A percentile compares a stretch with the other conserved stretches of the same genome.
phyloP scores from a whole-genome alignment of 116 monocot genomes.

The Phalaenopsis hybrid region DNA sequence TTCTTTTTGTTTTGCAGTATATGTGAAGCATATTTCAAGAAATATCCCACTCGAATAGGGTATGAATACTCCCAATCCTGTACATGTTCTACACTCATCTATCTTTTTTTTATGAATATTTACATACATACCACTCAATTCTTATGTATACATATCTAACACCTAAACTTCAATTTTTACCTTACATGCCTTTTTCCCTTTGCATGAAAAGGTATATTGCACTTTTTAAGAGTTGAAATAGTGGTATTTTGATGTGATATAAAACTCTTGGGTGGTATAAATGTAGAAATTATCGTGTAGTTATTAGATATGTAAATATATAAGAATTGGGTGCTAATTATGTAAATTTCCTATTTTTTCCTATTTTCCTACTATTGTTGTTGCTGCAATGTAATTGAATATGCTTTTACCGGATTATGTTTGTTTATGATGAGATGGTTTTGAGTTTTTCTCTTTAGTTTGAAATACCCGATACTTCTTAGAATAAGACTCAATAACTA shows the following conservation, averaged over 20 bases:
- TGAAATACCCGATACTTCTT: neutral
- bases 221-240: too few relatives aligned
- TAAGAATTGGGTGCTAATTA: too few relatives aligned
- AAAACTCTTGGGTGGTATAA: too few relatives aligned
- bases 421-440: neutral
- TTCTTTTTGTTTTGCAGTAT: slow-evolving; percentile 54
- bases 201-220: too few relatives aligned
- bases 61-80: slow-evolving; percentile 13
- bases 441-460: neutral
- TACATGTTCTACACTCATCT: neutral
- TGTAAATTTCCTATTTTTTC: too few relatives aligned
- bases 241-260: too few relatives aligned
- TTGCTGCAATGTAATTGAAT: neutral
- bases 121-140: too few relatives aligned
- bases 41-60: slow-evolving; percentile 78
- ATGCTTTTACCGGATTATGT: neutral
- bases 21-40: slow-evolving; percentile 98
- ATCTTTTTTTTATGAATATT: neutral
- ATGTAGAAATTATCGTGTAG: too few relatives aligned
- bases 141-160: too few relatives aligned
- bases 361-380: neutral
- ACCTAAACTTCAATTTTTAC: too few relatives aligned
- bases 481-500: neutral
- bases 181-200: too few relatives aligned
- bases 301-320: too few relatives aligned